Base-by-base conservation (phyloP, 2,329 filamentous ascomycete genomes). In the Diaporthe vaccinii region DNA sequence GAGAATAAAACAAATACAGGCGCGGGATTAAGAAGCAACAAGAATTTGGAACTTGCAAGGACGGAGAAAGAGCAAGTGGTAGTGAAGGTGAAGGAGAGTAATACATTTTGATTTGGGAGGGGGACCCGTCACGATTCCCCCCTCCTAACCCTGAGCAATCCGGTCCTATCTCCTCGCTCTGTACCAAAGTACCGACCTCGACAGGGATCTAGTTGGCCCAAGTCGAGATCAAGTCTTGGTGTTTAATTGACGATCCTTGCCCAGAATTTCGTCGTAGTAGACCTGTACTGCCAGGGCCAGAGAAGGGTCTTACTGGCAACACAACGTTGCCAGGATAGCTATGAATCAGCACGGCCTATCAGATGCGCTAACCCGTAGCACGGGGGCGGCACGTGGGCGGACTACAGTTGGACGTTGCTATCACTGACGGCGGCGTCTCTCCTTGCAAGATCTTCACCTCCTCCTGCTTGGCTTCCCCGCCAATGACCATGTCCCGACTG, bases 321-420 rank as follows among this genome's bases (percentile, higher is more conserved):
- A 69, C 65, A 55, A 69, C 65, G 34, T 69, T 15, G 49, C 65
- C 51, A 55, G 65, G 65, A 69, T 55, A 22, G 46, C 49, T n/a
- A 8, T 20, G 49, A 53, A 10, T 34, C 49, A n/a, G 41, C 65
- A 31, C 10, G 49, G 17, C 65, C 65, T 69, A 69, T 69, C 65
- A 69, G 65, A 55, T 4, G 34, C 65, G 65, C 65, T 69, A 69
- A n/a, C 41, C 7, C 65, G 22, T 69, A 55, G 49, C 65, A 69
- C 34, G 49, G 31, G 65, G 65, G 31, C 65, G 34, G 65, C 65
- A 69, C 34, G 65, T 55, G 49, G 49, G 49, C 49, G 46, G n/a
- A 53, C 15, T 9, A 28, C n/a, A 28, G 28, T n/a, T 25, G 65
- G 65, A 17, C 53, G 31, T 53, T 39, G n/a, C 34, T 41, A 41